These are phyloP conservation scores for Anastatica hierochuntica DNA, from an alignment of 345 rosid genomes.

Conservation along the genomic window DNA sequence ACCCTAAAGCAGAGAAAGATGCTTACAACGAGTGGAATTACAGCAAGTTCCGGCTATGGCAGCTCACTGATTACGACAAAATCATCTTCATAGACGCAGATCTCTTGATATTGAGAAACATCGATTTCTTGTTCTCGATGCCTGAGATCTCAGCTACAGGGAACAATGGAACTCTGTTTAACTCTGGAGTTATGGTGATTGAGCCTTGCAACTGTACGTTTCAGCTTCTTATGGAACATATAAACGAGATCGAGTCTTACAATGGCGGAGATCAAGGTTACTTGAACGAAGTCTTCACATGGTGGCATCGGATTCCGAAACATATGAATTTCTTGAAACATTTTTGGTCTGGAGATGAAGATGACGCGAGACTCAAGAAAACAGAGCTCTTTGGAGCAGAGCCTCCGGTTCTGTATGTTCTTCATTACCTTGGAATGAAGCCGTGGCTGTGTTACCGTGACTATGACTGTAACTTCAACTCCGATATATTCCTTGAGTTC, in stretches of 20 bases:
- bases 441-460: conserved; percentile 92
- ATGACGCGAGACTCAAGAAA: conserved; percentile 59
- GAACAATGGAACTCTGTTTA: conserved; percentile 75
- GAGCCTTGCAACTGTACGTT: conserved; percentile 86
- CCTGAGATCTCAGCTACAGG: conserved; percentile 86
- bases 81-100: conserved; percentile 92
- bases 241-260: conserved; percentile 74
- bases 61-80: conserved; percentile 85
- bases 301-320: conserved; percentile 92
- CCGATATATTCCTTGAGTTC: conserved; percentile 76
- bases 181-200: conserved; percentile 83
- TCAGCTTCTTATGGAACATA: conserved; percentile 73
- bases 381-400: conserved; percentile 68
- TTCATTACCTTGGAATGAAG: conserved; percentile 80
- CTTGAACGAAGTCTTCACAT: conserved; percentile 81
- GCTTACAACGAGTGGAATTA: conserved; percentile 98
- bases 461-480: conserved; percentile 93
- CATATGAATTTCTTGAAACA: conserved; percentile 87
- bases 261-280: conserved; percentile 93
- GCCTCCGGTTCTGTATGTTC: conserved; percentile 77
- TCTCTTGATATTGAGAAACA: conserved; percentile 71
- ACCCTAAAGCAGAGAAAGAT: conserved; percentile 92
- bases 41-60: conserved; percentile 95
- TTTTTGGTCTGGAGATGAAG: conserved; percentile 79
- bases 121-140: conserved; percentile 78